These are phyloP conservation scores for Lentinula edodes DNA, from an alignment of 768 basidiomycete species.

Conservation along the genomic window DNA sequence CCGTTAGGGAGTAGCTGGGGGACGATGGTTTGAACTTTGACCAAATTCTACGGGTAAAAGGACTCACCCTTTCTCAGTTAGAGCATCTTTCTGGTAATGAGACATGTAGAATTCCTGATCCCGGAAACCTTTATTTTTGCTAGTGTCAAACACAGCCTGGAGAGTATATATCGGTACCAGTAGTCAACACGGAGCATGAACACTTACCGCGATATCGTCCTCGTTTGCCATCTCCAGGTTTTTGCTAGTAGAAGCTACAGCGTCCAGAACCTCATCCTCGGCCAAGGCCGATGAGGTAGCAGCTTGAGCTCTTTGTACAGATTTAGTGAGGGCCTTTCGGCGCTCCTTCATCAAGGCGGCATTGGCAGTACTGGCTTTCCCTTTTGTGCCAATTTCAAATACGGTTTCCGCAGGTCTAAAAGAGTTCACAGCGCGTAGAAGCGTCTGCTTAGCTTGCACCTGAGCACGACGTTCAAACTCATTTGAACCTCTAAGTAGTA, in stretches of 20 bases:
- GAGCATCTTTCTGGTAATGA: slow-evolving; percentile 82
- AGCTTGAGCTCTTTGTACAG: slow-evolving; percentile 41
- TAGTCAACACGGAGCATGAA: slow-evolving; percentile 6
- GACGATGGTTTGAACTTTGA: neutral
- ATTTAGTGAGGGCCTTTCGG: slow-evolving; percentile 68
- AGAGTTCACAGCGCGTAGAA: slow-evolving; percentile 71
- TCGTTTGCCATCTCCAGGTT: slow-evolving; percentile 73
- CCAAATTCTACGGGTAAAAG: neutral
- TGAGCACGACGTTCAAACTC: slow-evolving; percentile 28
- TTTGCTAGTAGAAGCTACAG: slow-evolving; percentile 21
- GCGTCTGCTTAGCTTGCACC: slow-evolving; percentile 54
- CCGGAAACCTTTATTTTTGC: slow-evolving; percentile 50
- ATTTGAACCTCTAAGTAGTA: slow-evolving; percentile 41
- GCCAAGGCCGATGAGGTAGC: slow-evolving; percentile 24
- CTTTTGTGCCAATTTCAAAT: slow-evolving; percentile 66
- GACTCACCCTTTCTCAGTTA: slow-evolving; percentile 84
- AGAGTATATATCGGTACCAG: neutral
- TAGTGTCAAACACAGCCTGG: slow-evolving; percentile 65
- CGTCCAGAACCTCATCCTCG: slow-evolving; percentile 28
- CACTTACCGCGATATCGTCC: slow-evolving; percentile 63
- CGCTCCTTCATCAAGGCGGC: slow-evolving; percentile 85
- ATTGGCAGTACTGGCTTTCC: slow-evolving; percentile 58
- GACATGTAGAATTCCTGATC: slow-evolving; percentile 91
- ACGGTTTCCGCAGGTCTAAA: slow-evolving; percentile 89
- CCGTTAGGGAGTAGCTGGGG: slow-evolving; percentile 77